Evolutionary conservation across 345 rosid genomes (phyloP), one percentile per base, ranked within the genome.

Genomic region (Punica granatum): DNA sequence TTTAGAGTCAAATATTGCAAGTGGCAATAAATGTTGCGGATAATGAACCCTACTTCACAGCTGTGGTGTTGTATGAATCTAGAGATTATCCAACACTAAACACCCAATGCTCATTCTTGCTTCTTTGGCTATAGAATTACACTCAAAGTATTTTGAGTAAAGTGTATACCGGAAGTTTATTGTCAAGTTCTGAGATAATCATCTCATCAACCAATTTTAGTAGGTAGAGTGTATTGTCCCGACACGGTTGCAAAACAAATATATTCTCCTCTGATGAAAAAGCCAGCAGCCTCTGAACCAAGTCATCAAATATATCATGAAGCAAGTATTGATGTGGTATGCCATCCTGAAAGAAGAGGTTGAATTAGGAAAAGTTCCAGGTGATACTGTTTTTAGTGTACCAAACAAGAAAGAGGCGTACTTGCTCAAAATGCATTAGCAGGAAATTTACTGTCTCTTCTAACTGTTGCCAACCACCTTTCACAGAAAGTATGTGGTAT

Each of bases 381-480:
- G 61, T 10, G 26, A 56, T 56, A 28, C 9, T 13, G n/a, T 4
- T 51, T 56, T 56, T 26, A 26, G 33, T 56, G 33, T 56, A 26
- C 31, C 16, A 56, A 56, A 56, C 11, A 12, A 56, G 16, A 46
- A 43, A 72, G 63, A 8, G 25, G 65, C 84, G 69, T 89, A 93
- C 98, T 75, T 80, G 83, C 77, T 86, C 86, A 69, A 70, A 77
- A 66, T 84, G 84, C 80, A 83, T 66, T 37, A 86, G 84, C 41
- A 93, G 76, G 79, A 90, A 90, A 87, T 88, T 90, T 74, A 82
- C 82, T 31, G 97, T 88, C 77, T 88, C 98, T 75, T 93, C 98
- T 69, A 93, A 75, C 62, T 81, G 92, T 73, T 88, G 98, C 98
- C 98, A 93, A 73, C 98, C 98, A 69, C 98, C 97, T 85, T 90